phyloP scores from a whole-genome alignment of 768 basidiomycete species.

The Agrocybe pediades region DNA sequence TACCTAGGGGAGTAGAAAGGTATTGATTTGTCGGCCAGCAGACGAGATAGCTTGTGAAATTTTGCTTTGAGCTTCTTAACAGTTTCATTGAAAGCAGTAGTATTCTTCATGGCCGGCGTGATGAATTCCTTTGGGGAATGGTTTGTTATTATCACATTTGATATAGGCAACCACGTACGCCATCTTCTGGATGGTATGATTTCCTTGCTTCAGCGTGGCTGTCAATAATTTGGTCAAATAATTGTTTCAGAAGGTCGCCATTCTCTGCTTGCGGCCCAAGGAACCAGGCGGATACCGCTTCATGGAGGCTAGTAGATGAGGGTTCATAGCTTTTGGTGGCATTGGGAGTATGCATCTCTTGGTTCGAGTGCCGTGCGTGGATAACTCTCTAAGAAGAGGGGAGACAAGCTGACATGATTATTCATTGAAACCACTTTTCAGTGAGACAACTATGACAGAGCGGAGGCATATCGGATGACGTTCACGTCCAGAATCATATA shows the following conservation, averaged over 20 bases:
- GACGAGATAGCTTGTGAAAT: background rate
- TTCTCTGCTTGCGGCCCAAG: slow-evolving; percentile 43
- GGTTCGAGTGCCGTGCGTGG: background rate
- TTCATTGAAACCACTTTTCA: too few relatives aligned
- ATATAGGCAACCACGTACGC: background rate
- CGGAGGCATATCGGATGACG: too few relatives aligned
- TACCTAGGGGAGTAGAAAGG: slow-evolving; percentile 44
- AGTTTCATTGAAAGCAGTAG: background rate
- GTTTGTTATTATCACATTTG: background rate
- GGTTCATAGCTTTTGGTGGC: background rate
- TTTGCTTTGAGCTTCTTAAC: background rate
- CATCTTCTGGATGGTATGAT: slow-evolving; percentile 31
- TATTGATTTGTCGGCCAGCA: slow-evolving; percentile 31
- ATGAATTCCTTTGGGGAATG: background rate
- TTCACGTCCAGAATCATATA: too few relatives aligned
- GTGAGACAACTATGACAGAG: too few relatives aligned
- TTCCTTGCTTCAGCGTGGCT: slow-evolving; percentile 22
- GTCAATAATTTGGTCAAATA: slow-evolving; percentile 26
- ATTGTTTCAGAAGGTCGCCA: slow-evolving; percentile 22
- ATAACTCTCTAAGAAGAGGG: too few relatives aligned
- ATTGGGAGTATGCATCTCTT: background rate
- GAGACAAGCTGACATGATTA: too few relatives aligned
- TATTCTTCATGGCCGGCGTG: background rate
- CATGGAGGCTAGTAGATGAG: slow-evolving; percentile 3
- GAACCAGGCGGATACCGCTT: slow-evolving; percentile 36